Percentiles rank a stretch among this genome's conserved stretches.
Evolutionary conservation across 495 filamentous ascomycete species (phyloP).

Genomic region (Saxophila tyrrhenica): DNA sequence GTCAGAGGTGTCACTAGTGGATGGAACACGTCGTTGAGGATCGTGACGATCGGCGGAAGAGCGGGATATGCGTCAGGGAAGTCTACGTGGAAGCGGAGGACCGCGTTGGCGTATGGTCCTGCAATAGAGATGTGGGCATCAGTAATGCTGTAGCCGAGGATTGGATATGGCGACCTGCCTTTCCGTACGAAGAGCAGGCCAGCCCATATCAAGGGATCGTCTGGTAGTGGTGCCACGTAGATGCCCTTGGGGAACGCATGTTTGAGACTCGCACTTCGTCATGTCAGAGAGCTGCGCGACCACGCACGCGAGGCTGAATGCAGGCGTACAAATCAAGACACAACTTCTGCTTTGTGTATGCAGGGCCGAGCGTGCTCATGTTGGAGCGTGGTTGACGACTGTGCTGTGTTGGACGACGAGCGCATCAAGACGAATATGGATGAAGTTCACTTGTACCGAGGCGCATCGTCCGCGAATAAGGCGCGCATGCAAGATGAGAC

Average conservation of each 20-base stretch:
- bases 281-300: neutral
- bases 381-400: neutral
- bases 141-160: too few species aligned
- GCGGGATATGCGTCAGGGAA: conserved; percentile 75
- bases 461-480: too few species aligned
- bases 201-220: conserved; percentile 69
- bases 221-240: conserved; percentile 73
- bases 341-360: conserved; percentile 6
- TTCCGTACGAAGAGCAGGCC: conserved; percentile 85
- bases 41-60: conserved; percentile 71
- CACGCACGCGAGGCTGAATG: neutral
- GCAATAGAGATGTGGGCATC: too few species aligned
- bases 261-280: conserved; percentile 64
- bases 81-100: conserved; percentile 79
- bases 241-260: conserved; percentile 70
- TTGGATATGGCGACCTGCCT: conserved; percentile 38
- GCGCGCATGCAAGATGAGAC: too few species aligned
- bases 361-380: neutral
- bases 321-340: conserved; percentile 15
- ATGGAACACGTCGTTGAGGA: conserved; percentile 87
- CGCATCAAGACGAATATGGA: too few species aligned
- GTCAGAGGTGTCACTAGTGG: conserved; percentile 82
- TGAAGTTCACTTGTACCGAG: too few species aligned
- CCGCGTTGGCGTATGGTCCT: conserved; percentile 81
- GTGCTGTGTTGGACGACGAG: too few species aligned